phyloP scores from a whole-genome alignment of 2,329 filamentous ascomycete genomes.

The Chaetothyriales sp. region DNA sequence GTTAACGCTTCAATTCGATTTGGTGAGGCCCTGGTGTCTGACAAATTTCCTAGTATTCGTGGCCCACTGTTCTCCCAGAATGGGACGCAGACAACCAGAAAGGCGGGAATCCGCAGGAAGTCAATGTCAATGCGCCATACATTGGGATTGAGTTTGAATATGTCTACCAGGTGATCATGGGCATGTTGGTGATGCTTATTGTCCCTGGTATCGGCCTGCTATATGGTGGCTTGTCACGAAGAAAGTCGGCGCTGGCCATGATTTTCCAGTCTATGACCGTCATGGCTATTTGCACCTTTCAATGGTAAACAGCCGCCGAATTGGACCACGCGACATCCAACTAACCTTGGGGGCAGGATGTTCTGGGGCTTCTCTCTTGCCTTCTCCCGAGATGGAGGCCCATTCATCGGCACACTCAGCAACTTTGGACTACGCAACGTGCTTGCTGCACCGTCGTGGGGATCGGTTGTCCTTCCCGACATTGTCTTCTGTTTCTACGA shows the following conservation, averaged over 20 bases:
- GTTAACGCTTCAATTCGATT: too few relatives aligned
- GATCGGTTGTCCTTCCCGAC: conserved; percentile 42
- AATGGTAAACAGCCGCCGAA: not conserved
- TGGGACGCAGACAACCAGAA: too few relatives aligned
- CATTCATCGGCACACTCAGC: conserved; percentile 48
- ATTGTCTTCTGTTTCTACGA: conserved; percentile 55
- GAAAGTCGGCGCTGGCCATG: conserved; percentile 47
- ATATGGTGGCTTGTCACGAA: conserved; percentile 49
- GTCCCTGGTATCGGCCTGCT: conserved; percentile 52
- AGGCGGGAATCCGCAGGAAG: conserved; percentile 29
- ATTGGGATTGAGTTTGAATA: conserved; percentile 47
- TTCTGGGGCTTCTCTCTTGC: conserved; percentile 53
- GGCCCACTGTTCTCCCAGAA: too few relatives aligned
- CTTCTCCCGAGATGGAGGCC: conserved; percentile 44
- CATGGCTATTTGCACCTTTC: conserved; percentile 24
- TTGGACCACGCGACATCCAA: not conserved
- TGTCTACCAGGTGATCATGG: conserved; percentile 33
- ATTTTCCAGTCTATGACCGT: conserved; percentile 50
- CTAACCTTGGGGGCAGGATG: conserved; percentile 34
- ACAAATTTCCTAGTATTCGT: too few relatives aligned
- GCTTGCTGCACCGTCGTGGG: conserved; percentile 36
- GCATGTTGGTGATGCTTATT: conserved; percentile 51
- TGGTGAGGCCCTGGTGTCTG: too few relatives aligned
- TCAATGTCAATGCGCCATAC: conserved; percentile 46
- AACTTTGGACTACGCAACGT: conserved; percentile 50